These are phyloP conservation scores for Apiotrichum brassicae DNA, from an alignment of 1,284 basidiomycete species.

Conservation along the genomic window DNA sequence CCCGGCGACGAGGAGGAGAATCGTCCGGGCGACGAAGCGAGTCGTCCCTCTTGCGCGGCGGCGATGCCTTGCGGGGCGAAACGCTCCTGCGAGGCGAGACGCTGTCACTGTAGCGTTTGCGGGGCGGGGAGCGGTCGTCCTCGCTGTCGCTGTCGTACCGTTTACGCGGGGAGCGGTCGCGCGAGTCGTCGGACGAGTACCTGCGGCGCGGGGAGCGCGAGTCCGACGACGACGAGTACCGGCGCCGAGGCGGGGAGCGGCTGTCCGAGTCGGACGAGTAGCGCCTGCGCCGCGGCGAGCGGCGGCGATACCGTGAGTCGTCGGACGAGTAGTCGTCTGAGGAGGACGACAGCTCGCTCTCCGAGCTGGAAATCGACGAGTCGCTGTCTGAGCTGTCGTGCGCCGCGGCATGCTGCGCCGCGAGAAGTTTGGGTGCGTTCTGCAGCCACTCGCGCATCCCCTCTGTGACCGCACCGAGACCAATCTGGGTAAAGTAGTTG, in stretches of 20 bases:
- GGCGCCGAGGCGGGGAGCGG: slow-evolving; percentile 16
- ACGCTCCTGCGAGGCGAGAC: slow-evolving; percentile 13
- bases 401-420: slow-evolving; percentile 84
- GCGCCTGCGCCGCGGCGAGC: slow-evolving; percentile 13
- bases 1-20: not conserved
- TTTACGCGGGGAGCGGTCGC: slow-evolving; percentile 13
- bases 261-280: slow-evolving; percentile 16
- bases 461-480: slow-evolving; percentile 83
- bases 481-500: slow-evolving; percentile 96
- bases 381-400: slow-evolving; percentile 50
- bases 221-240: slow-evolving; percentile 17
- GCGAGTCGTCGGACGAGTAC: slow-evolving; percentile 15
- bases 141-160: slow-evolving; percentile 3
- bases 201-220: slow-evolving; percentile 16
- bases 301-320: slow-evolving; percentile 16
- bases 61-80: slow-evolving; percentile 6
- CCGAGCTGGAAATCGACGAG: slow-evolving; percentile 45
- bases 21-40: not conserved
- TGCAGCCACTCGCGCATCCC: slow-evolving; percentile 94
- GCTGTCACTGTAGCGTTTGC: slow-evolving; percentile 16
- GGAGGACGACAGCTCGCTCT: slow-evolving; percentile 37
- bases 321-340: slow-evolving; percentile 45
- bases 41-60: slow-evolving; percentile 8
- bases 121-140: slow-evolving; percentile 10
- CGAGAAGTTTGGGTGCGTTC: slow-evolving; percentile 82